Evolutionary conservation across 441 rosid genomes (phyloP).

Genomic region (Euphorbia celastroides): DNA sequence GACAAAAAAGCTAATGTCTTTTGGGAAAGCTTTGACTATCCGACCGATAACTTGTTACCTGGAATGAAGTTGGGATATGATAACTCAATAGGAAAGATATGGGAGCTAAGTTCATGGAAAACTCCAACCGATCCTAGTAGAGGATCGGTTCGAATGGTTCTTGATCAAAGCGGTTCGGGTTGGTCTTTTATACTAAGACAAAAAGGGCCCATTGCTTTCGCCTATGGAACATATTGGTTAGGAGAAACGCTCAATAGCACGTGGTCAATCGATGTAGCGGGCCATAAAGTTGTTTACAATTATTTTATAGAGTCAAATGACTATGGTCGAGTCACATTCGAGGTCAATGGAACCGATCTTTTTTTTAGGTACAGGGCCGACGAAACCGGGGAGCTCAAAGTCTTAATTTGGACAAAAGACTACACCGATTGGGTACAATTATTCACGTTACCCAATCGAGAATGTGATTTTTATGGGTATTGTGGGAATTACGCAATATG

Average conservation of each 20-base stretch:
- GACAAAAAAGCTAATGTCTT: background rate
- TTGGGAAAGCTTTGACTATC: conserved; percentile 11
- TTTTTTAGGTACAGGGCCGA: background rate
- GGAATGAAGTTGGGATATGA: background rate
- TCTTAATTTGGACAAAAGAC: background rate
- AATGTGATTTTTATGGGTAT: conserved; percentile 6
- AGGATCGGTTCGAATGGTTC: background rate
- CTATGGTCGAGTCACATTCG: background rate
- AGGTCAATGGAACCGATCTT: background rate
- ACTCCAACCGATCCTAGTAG: background rate
- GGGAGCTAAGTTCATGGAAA: background rate
- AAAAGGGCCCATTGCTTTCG: background rate
- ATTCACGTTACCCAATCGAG: background rate
- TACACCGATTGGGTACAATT: background rate
- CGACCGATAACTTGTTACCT: background rate
- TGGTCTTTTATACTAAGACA: background rate
- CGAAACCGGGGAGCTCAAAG: background rate
- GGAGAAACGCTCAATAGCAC: background rate
- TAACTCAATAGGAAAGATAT: background rate
- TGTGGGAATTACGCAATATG: background rate
- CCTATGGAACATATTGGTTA: background rate
- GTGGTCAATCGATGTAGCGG: background rate
- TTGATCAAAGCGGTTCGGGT: background rate
- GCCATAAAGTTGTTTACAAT: background rate
- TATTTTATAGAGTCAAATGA: background rate